These are phyloP conservation scores for Magnaporthales sp. DNA, from an alignment of 2,329 filamentous ascomycete species.

Conservation along the genomic window DNA sequence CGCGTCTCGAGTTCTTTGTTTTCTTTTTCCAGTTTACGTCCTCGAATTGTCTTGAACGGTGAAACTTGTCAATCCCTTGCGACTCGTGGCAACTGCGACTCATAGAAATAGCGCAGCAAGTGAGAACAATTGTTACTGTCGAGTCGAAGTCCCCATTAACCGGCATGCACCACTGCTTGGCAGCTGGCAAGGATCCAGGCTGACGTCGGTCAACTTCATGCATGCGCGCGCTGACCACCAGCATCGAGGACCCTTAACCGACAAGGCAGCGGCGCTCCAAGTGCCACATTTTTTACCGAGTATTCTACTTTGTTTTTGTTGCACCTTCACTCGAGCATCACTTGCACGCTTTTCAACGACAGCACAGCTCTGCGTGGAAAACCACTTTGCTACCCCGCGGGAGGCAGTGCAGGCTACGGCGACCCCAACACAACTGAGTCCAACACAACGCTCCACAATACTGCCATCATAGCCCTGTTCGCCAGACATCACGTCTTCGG, in stretches of 20 bases:
- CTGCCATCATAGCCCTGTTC: not conserved
- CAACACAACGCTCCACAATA: conserved; percentile 3
- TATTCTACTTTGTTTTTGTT: not conserved
- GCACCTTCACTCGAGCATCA: not conserved
- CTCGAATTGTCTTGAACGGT: not conserved
- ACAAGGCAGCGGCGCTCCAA: not conserved
- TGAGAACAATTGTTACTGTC: not conserved
- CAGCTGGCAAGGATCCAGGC: conserved; percentile 1
- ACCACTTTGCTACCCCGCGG: not conserved
- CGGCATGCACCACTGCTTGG: not conserved
- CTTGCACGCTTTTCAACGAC: not conserved
- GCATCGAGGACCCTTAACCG: not conserved
- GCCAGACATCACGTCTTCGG: not conserved
- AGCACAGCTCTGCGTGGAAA: not conserved
- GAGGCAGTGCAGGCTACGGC: not conserved
- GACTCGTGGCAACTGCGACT: not conserved
- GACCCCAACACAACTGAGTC: not conserved
- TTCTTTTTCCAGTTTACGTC: not conserved
- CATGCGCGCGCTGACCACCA: not conserved
- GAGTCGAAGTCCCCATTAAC: not conserved
- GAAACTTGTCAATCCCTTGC: not conserved
- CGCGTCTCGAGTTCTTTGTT: not conserved
- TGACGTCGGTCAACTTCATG: conserved; percentile 1
- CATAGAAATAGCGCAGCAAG: not conserved
- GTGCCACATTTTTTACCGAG: not conserved